A percentile compares a stretch with the other conserved stretches of the same genome.
Conservation (phyloP, 306 rosid species). For the Acacia melanoxylon region DNA sequence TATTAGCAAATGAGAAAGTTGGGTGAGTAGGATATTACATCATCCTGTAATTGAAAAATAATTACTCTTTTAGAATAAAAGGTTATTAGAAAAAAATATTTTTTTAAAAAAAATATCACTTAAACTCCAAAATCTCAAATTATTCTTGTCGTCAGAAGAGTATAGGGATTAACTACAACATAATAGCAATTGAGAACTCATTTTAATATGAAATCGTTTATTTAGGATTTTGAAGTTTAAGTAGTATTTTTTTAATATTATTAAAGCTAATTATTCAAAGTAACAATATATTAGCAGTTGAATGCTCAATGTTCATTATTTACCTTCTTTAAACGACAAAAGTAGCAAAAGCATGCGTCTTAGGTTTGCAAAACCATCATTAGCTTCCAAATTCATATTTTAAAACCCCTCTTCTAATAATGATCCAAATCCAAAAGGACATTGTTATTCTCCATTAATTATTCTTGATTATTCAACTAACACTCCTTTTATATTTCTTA, state of each 20-base stretch:
- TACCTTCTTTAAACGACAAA: constrained; percentile 16
- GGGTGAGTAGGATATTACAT: constrained; percentile 6
- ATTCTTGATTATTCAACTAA: neutral
- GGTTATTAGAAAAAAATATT: no score
- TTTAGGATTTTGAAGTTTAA: no score
- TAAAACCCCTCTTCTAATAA: neutral
- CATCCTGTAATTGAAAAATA: neutral
- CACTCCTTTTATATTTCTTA: neutral
- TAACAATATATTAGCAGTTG: constrained; percentile 4
- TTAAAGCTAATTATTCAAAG: constrained; percentile 6
- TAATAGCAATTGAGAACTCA: no score
- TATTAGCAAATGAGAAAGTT: neutral
- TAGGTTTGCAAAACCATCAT: constrained; percentile 30
- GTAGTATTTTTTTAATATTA: no score
- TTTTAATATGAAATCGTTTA: no score
- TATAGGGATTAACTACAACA: no score
- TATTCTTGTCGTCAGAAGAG: fast-evolving
- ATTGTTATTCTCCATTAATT: neutral
- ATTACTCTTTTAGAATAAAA: neutral
- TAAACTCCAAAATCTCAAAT: no score
- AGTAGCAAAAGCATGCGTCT: constrained; percentile 31
- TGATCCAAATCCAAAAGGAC: neutral
- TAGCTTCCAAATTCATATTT: neutral
- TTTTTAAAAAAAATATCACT: no score
- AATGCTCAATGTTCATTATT: constrained; percentile 11